Percentiles rank a stretch among this genome's conserved stretches.
Conservation (phyloP, 371 early-diverging fungal genomes). For the Capillidium rhysosporum region DNA sequence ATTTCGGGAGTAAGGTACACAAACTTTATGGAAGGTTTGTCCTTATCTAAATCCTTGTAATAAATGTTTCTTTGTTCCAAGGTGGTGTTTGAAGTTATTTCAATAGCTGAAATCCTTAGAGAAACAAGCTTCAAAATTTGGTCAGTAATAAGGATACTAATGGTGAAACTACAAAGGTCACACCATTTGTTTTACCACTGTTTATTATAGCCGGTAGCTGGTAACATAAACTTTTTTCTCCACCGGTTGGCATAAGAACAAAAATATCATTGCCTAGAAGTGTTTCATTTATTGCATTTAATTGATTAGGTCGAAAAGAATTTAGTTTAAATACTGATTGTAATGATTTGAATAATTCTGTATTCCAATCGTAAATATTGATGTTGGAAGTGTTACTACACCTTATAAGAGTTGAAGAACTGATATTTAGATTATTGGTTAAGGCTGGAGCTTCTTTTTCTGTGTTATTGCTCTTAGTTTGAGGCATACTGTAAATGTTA, state of each 20-base stretch:
- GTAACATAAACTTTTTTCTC: slow-evolving; percentile 97
- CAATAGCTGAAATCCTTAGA: slow-evolving; percentile 53
- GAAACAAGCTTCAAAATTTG: slow-evolving; percentile 72
- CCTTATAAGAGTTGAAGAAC: too few relatives aligned
- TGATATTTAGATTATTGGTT: too few relatives aligned
- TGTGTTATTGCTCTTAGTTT: too few relatives aligned
- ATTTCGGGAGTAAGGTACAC: slow-evolving; percentile 96
- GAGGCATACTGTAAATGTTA: too few relatives aligned
- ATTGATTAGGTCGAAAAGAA: slow-evolving; percentile 76
- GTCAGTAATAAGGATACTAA: slow-evolving; percentile 95
- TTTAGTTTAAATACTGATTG: slow-evolving; percentile 13
- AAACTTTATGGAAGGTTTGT: slow-evolving; percentile 25
- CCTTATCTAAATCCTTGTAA: slow-evolving; percentile 24
- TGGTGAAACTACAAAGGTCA: slow-evolving; percentile 95
- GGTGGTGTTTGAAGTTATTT: slow-evolving; percentile 41
- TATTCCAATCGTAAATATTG: too few relatives aligned
- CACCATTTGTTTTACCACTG: slow-evolving; percentile 40
- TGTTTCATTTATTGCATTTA: slow-evolving; percentile 83
- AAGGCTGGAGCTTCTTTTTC: too few relatives aligned
- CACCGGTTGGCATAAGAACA: slow-evolving; percentile 99
- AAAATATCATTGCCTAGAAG: slow-evolving; percentile 82
- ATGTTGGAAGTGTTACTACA: too few relatives aligned
- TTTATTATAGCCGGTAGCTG: slow-evolving; percentile 81
- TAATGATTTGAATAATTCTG: too few relatives aligned
- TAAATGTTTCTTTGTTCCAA: slow-evolving; percentile 29